Evolutionary conservation across 371 early-diverging fungal genomes (phyloP).

Genomic region (Mortierella sp.): DNA sequence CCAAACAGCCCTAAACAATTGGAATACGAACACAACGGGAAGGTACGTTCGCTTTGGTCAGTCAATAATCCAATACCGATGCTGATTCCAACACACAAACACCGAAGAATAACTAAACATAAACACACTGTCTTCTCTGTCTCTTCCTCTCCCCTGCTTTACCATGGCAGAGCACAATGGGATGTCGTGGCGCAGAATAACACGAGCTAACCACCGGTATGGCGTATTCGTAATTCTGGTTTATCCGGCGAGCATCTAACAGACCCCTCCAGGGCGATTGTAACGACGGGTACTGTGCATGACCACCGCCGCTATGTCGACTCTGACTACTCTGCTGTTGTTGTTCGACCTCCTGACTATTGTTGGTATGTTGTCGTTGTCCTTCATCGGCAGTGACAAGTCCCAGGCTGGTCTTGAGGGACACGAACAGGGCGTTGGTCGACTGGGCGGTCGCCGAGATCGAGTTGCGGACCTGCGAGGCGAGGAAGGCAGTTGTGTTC

Average conservation of each 20-base stretch:
- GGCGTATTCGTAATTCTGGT: slow-evolving; percentile 25
- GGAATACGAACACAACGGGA: not conserved
- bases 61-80: no score
- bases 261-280: slow-evolving; percentile 41
- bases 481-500: slow-evolving; percentile 44
- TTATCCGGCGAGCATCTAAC: slow-evolving; percentile 24
- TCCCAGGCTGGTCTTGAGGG: slow-evolving; percentile 41
- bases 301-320: slow-evolving; percentile 15
- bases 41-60: no score
- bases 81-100: not conserved
- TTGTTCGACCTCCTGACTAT: slow-evolving; percentile 24
- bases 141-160: not conserved
- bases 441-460: slow-evolving; percentile 43
- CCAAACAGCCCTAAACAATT: slow-evolving; percentile 79
- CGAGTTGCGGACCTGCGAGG: slow-evolving; percentile 42
- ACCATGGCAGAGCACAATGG: slow-evolving; percentile 92
- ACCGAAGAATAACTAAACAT: not conserved
- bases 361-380: not conserved
- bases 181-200: slow-evolving; percentile 82
- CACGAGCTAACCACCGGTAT: slow-evolving; percentile 72
- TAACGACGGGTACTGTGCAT: slow-evolving; percentile 45
- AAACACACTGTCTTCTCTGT: not conserved
- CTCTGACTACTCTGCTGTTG: slow-evolving; percentile 1
- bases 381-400: no score
- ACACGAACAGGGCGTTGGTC: slow-evolving; percentile 22